Evolutionary conservation across 1,284 basidiomycete species (phyloP).

Genomic region (Wallemia hederae): DNA sequence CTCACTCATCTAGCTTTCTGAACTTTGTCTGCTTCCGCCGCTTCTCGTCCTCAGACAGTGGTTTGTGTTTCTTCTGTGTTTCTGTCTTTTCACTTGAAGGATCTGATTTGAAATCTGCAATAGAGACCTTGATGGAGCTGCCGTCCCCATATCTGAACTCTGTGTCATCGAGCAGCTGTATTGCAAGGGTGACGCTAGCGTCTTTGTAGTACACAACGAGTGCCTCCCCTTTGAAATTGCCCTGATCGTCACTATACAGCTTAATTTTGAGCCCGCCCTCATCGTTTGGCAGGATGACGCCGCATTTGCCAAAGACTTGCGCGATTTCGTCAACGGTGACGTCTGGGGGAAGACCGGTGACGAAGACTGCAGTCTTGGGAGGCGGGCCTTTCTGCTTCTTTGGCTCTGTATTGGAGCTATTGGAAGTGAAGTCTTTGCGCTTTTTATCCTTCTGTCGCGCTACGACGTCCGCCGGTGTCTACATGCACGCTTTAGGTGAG

Average conservation of each 20-base stretch:
- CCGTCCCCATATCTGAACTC: conserved; percentile 54
- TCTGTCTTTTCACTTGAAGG: conserved; percentile 20
- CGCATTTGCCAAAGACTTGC: conserved; percentile 60
- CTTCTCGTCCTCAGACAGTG: conserved; percentile 40
- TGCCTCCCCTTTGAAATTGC: conserved; percentile 81
- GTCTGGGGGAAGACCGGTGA: conserved; percentile 55
- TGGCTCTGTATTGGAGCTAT: conserved; percentile 26
- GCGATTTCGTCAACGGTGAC: conserved; percentile 44
- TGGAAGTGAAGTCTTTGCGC: conserved; percentile 12
- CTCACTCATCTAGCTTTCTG: conserved; percentile 64
- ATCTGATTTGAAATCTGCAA: conserved; percentile 40
- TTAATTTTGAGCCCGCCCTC: conserved; percentile 66
- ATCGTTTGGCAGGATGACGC: conserved; percentile 73
- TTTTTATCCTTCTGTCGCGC: conserved; percentile 24
- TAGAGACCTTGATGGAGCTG: conserved; percentile 39
- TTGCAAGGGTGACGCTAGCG: conserved; percentile 62
- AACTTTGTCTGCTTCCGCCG: conserved; percentile 49
- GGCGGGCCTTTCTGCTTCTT: conserved; percentile 6
- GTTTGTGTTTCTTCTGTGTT: conserved; percentile 15
- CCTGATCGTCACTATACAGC: conserved; percentile 55
- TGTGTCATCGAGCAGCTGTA: conserved; percentile 68
- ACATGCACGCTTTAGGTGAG: conserved; percentile 3
- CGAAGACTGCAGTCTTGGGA: conserved; percentile 72
- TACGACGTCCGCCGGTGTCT: not conserved
- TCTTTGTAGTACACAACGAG: conserved; percentile 93